Percentiles rank a stretch among this genome's conserved stretches.
Conservation (phyloP, 345 rosid genomes). For the Heritiera fomes region DNA sequence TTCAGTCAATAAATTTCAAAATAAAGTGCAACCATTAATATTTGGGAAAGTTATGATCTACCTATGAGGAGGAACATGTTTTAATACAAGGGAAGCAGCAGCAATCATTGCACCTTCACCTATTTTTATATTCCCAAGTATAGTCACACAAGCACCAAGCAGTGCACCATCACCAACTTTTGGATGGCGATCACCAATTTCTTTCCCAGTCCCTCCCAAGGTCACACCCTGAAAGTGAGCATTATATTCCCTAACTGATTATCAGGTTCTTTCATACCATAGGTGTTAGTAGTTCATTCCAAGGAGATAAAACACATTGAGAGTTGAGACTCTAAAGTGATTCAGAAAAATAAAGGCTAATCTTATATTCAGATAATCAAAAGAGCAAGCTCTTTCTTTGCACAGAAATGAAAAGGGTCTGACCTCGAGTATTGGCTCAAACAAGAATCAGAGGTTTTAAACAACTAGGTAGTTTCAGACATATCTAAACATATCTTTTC, state of each 20-base stretch:
- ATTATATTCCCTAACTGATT: not conserved
- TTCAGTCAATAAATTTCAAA: not conserved
- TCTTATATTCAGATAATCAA: not conserved
- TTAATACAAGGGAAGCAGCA: conserved; percentile 80
- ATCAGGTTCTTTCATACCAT: not conserved
- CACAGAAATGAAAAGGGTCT: not conserved
- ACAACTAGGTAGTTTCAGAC: not conserved
- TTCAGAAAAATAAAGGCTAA: not conserved
- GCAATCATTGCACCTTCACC: conserved; percentile 93
- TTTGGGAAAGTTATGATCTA: conserved; percentile 15
- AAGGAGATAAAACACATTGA: not conserved
- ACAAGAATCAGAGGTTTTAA: not conserved
- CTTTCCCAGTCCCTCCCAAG: conserved; percentile 88
- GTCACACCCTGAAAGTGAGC: conserved; percentile 66
- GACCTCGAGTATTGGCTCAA: too few species aligned
- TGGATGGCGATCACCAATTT: conserved; percentile 80
- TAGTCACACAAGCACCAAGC: conserved; percentile 72
- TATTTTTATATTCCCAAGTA: conserved; percentile 78
- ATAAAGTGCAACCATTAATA: not conserved
- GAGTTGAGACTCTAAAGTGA: not conserved
- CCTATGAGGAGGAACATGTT: conserved; percentile 72
- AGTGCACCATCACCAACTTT: conserved; percentile 85
- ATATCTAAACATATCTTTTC: not conserved
- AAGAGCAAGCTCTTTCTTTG: not conserved
- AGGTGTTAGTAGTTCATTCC: not conserved